Evolutionary conservation across 23 red algal species (phyloP).

Genomic region (Pyropia yezoensis): DNA sequence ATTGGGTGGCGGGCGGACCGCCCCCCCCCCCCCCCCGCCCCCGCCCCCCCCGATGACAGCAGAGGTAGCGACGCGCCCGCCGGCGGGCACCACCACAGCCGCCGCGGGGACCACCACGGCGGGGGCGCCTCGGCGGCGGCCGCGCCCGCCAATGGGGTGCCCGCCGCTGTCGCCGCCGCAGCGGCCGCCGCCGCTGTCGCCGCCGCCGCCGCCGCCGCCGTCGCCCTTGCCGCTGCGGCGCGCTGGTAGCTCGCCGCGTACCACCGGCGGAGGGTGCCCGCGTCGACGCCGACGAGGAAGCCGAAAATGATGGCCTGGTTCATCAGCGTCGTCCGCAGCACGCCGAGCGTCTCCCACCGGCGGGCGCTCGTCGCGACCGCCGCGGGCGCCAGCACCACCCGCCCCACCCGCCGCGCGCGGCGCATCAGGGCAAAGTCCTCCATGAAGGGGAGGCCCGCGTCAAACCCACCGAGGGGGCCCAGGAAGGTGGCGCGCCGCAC

Average conservation of each 20-base stretch:
- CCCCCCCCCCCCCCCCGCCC: too few species aligned
- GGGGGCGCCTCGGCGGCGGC: too few species aligned
- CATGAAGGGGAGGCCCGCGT: constrained; percentile 38
- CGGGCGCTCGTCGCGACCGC: constrained; percentile 37
- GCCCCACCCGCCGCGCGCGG: constrained; percentile 12
- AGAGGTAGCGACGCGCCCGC: too few species aligned
- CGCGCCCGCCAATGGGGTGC: too few species aligned
- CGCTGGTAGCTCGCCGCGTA: constrained; percentile 8
- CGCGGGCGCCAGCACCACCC: constrained; percentile 22
- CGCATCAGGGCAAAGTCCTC: constrained; percentile 72
- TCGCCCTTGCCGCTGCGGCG: too few species aligned
- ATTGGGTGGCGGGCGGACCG: too few species aligned
- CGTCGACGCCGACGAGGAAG: constrained; percentile 23
- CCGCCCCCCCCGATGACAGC: too few species aligned
- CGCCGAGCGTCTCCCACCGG: constrained; percentile 60
- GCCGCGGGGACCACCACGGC: too few species aligned
- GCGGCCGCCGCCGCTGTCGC: too few species aligned
- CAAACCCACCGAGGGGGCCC: constrained; percentile 32
- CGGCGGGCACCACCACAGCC: too few species aligned
- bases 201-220: too few species aligned
- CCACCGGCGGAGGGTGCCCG: constrained; percentile 15
- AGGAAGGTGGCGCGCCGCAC: constrained; percentile 25
- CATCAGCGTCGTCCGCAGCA: constrained; percentile 65
- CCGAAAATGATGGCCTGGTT: constrained; percentile 76
- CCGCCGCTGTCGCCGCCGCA: too few species aligned